Percentiles rank a stretch among this genome's conserved stretches.
Evolutionary conservation across 2,329 filamentous ascomycete species (phyloP).

Genomic region (Pestalotiopsis sp.): DNA sequence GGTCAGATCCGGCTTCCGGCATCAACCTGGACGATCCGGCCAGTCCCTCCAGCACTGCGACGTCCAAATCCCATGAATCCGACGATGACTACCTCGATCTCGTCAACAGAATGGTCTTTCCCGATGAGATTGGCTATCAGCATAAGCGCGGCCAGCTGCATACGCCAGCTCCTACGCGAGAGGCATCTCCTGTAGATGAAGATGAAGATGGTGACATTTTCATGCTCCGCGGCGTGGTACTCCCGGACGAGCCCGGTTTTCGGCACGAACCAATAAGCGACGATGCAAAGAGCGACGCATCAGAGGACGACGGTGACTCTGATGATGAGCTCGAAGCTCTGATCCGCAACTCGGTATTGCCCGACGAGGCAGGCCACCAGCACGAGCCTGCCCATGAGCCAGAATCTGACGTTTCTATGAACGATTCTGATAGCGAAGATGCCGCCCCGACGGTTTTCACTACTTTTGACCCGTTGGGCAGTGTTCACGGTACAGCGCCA

Average conservation of each 20-base stretch:
- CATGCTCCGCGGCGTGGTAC: neutral
- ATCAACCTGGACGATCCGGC: neutral
- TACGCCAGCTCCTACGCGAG: neutral
- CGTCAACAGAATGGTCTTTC: neutral
- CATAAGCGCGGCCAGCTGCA: neutral
- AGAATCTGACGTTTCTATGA: neutral
- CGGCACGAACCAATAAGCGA: neutral
- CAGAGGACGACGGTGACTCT: neutral
- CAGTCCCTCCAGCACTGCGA: neutral
- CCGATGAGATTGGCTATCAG: neutral
- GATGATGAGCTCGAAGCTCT: neutral
- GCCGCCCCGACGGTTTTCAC: neutral
- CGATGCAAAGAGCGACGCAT: too few relatives aligned
- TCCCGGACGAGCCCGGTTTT: neutral
- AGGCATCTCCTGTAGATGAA: neutral
- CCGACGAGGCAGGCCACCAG: neutral
- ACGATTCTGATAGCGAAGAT: neutral
- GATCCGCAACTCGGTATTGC: neutral
- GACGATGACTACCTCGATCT: neutral
- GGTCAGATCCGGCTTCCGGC: neutral
- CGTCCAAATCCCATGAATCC: neutral
- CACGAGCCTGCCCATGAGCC: neutral
- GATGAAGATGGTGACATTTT: neutral
- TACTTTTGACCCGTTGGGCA: neutral
- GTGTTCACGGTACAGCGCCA: neutral